Conservation (phyloP, 2,329 filamentous ascomycete species). For the Juglanconis oblonga region DNA sequence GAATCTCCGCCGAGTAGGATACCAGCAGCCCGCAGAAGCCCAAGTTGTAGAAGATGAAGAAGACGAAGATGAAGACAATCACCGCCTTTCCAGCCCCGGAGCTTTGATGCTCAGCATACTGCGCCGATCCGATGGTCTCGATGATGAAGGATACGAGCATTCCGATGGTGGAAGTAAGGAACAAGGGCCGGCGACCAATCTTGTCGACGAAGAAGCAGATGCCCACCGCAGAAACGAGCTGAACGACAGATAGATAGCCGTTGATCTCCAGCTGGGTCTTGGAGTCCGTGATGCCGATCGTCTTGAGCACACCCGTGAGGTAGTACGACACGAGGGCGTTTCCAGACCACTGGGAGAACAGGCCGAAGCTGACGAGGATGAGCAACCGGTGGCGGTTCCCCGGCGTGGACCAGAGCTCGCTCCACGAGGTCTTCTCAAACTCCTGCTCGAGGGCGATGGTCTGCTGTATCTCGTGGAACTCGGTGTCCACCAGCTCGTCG, state of each 20-base stretch:
- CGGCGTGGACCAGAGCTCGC: conserved; percentile 43
- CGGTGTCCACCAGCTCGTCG: conserved; percentile 37
- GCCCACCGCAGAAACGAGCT: conserved; percentile 22
- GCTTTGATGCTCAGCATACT: conserved; percentile 17
- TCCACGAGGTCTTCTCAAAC: conserved; percentile 41
- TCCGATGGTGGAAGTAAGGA: conserved; percentile 22
- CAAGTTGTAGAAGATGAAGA: conserved; percentile 26
- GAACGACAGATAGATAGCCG: conserved; percentile 23
- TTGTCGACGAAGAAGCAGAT: conserved; percentile 26
- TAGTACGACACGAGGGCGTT: conserved; percentile 47
- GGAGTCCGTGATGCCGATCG: conserved; percentile 30
- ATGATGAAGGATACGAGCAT: conserved; percentile 25
- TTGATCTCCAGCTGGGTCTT: conserved; percentile 30
- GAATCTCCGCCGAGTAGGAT: conserved; percentile 26
- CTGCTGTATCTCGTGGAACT: conserved; percentile 41
- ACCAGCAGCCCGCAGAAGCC: conserved; percentile 26
- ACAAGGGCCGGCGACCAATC: conserved; percentile 24
- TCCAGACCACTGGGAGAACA: conserved; percentile 58
- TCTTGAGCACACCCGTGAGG: conserved; percentile 32
- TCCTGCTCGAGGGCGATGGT: conserved; percentile 43
- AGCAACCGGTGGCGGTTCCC: conserved; percentile 54
- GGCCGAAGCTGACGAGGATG: conserved; percentile 50
- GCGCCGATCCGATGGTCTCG: conserved; percentile 24
- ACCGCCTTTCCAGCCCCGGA: conserved; percentile 27
- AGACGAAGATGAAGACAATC: conserved; percentile 27